phyloP scores from a whole-genome alignment of 1,284 basidiomycete species.

The Rhizoctonia solani region DNA sequence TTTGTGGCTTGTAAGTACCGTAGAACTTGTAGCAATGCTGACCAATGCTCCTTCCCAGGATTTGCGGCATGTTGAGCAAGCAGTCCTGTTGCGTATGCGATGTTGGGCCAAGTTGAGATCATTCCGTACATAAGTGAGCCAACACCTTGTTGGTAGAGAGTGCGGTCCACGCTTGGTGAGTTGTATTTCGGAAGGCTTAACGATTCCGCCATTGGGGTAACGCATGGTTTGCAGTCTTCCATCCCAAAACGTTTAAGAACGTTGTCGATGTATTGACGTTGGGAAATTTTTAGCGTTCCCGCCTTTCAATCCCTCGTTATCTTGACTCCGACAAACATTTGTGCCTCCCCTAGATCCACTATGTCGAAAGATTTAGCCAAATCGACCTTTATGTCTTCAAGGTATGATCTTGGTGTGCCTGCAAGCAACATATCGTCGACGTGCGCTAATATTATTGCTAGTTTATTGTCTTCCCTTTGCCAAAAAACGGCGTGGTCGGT shows the following conservation, averaged over 20 bases:
- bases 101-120: slow-evolving; percentile 40
- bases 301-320: slow-evolving; percentile 32
- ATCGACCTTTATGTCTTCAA: slow-evolving; percentile 2
- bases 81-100: slow-evolving; percentile 36
- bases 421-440: too few relatives aligned
- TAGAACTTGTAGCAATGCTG: slow-evolving; percentile 32
- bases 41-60: too few relatives aligned
- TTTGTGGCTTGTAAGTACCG: slow-evolving; percentile 39
- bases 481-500: slow-evolving; percentile 26
- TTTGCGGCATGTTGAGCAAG: slow-evolving; percentile 37
- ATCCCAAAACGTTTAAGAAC: slow-evolving; percentile 39
- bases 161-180: not conserved
- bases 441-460: too few relatives aligned
- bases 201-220: slow-evolving; percentile 39
- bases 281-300: not conserved
- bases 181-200: slow-evolving; percentile 2
- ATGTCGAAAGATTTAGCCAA: slow-evolving; percentile 36
- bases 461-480: not conserved
- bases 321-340: slow-evolving; percentile 38
- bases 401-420: too few relatives aligned
- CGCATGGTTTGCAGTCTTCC: slow-evolving; percentile 40
- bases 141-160: slow-evolving; percentile 24
- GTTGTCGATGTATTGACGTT: too few relatives aligned
- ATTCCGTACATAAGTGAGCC: slow-evolving; percentile 41
- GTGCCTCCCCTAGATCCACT: slow-evolving; percentile 39